phyloP scores from a whole-genome alignment of 2,329 filamentous ascomycete genomes.

The Claviceps quebecensis region DNA sequence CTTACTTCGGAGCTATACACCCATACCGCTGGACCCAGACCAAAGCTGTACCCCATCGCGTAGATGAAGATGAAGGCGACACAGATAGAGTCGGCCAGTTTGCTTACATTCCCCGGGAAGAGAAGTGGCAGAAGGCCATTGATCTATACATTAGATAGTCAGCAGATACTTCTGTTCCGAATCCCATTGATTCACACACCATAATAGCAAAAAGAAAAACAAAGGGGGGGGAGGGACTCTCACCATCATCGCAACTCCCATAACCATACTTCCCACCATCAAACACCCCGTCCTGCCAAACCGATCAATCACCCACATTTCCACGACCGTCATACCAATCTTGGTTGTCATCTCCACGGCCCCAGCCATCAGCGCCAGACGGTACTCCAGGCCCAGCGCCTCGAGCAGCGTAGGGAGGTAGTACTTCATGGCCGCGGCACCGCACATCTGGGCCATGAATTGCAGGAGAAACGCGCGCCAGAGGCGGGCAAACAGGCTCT shows the following conservation, averaged over 20 bases:
- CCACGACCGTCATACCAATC: conserved; percentile 39
- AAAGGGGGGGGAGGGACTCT: conserved; percentile 6
- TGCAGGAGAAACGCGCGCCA: conserved; percentile 44
- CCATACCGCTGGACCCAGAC: conserved; percentile 43
- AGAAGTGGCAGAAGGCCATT: conserved; percentile 37
- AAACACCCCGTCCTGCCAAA: conserved; percentile 36
- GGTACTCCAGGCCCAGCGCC: conserved; percentile 33
- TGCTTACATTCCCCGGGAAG: conserved; percentile 35
- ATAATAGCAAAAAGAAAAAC: too few species aligned
- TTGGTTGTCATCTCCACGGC: conserved; percentile 44
- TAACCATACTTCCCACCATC: conserved; percentile 33
- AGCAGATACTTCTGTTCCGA: not conserved
- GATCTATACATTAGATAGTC: conserved; percentile 22
- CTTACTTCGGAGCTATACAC: conserved; percentile 43
- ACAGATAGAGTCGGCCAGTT: conserved; percentile 33
- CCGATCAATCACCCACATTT: conserved; percentile 42
- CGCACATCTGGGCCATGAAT: conserved; percentile 47
- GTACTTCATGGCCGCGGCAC: conserved; percentile 46
- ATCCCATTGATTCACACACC: too few species aligned
- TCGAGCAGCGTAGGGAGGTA: conserved; percentile 41
- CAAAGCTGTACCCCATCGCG: conserved; percentile 42
- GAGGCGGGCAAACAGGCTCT: conserved; percentile 33
- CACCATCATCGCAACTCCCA: conserved; percentile 40
- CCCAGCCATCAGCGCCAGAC: conserved; percentile 35
- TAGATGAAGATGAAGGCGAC: conserved; percentile 45